phyloP scores from a whole-genome alignment of 192 early-diverging fungal genomes.

The Entomortierella chlamydospora region DNA sequence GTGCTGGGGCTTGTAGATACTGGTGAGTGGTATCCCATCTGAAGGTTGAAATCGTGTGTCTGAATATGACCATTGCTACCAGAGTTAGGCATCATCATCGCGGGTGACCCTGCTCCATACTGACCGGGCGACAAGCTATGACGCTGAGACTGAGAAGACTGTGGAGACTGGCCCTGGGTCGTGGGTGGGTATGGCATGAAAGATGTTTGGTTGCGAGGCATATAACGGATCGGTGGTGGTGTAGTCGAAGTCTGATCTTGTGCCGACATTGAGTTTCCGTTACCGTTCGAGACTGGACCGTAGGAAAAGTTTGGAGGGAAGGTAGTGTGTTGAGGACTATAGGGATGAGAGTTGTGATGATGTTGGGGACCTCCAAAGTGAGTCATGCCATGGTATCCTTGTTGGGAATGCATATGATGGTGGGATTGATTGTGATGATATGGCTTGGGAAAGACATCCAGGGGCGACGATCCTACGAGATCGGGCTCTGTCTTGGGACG shows the following conservation, averaged over 20 bases:
- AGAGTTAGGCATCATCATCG: conserved; percentile 55
- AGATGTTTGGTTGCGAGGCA: conserved; percentile 18
- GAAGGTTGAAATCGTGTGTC: conserved; percentile 46
- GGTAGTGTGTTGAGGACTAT: conserved; percentile 37
- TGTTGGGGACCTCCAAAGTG: conserved; percentile 19
- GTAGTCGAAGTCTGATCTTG: conserved; percentile 51
- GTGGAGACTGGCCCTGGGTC: conserved; percentile 39
- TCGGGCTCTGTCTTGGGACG: conserved; percentile 48
- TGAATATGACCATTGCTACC: conserved; percentile 35
- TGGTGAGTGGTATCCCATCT: conserved; percentile 50
- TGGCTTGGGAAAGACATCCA: conserved; percentile 50
- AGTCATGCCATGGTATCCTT: conserved; percentile 36
- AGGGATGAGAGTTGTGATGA: conserved; percentile 35
- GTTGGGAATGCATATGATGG: conserved; percentile 39
- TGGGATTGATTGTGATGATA: conserved; percentile 30
- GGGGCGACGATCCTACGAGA: conserved; percentile 29
- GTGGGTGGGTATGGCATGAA: conserved; percentile 44
- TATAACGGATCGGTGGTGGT: conserved; percentile 41
- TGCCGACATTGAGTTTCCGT: conserved; percentile 5
- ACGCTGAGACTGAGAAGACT: conserved; percentile 41
- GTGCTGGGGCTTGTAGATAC: conserved; percentile 46
- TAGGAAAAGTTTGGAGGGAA: conserved; percentile 40
- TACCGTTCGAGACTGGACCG: conserved; percentile 35
- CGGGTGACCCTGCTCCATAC: conserved; percentile 42
- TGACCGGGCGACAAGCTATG: conserved; percentile 44